Evolutionary conservation across 2,329 filamentous ascomycete genomes (phyloP), one percentile per base, ranked within the genome.

Genomic region (Fonsecaea erecta): DNA sequence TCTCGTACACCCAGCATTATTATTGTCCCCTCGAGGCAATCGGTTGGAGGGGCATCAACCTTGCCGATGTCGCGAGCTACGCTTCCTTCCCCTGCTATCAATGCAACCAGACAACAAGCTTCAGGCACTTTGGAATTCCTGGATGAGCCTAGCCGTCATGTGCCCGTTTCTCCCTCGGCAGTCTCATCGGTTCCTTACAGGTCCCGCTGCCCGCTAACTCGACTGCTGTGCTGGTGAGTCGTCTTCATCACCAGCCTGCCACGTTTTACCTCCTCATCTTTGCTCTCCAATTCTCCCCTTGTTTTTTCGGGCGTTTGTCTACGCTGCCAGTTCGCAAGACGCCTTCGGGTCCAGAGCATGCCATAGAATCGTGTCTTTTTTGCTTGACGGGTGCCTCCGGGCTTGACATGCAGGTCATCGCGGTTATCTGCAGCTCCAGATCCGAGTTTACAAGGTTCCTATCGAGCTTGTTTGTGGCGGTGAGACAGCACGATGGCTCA

Each of bases 341-440:
- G 32, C 43, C 18, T 35, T 59, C 37, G 11, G 56, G 8, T 14
- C 14, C 18, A 52, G 14, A 60, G 32, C 43, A 66, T 67, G 65
- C 51, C 43, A 63, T 69, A 69, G 64, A 67, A 40, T 60, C 52
- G 11, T 21, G 35, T 24, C 26, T 54, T 55, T 60, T 40, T 24
- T n/a, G n/a, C 54, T 52, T 43, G 48, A 32, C 54, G 40, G 32
- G 64, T 28, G 30, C 26, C 52, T 58, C 52, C 30, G 24, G n/a
- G 54, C 48, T 46, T 69, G 67, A 67, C 59, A 67, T 69, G 67
- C 67, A 59, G 54, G 59, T 63, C 64, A 54, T 67, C 52, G 62
- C 67, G 62, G 57, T 53, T 51, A 65, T 62, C 64, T 69, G 67
- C 67, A 67, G 62, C 62, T 61, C 62, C 51, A 57, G 53, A 56